phyloP scores from a whole-genome alignment of 257 asterid species.

The Fraxinus pennsylvanica region DNA sequence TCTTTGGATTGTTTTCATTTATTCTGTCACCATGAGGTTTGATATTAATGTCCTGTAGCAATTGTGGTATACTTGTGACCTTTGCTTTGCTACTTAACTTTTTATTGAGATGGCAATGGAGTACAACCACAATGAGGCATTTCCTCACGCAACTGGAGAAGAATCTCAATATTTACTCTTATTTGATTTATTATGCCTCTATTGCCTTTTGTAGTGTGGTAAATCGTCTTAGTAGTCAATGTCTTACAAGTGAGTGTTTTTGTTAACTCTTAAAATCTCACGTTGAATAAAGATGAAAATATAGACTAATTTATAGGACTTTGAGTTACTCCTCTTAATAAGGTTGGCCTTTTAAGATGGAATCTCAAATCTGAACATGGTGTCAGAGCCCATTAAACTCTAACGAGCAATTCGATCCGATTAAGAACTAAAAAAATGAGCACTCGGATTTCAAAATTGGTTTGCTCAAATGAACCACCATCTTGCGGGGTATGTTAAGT shows the following conservation, averaged over 20 bases:
- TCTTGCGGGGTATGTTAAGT: no score
- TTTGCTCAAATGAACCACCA: no score
- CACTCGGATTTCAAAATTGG: no score
- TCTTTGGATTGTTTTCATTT: conserved; percentile 4
- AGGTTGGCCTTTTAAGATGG: no score
- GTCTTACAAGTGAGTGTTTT: background rate
- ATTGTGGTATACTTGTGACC: background rate
- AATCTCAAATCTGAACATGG: no score
- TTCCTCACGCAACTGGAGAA: background rate
- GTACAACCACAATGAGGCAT: background rate
- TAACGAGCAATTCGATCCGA: no score
- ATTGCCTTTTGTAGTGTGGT: background rate
- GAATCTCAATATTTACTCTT: background rate
- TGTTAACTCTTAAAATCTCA: no score
- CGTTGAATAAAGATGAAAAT: no score
- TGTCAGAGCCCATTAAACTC: no score
- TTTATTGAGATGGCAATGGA: background rate
- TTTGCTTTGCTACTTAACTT: background rate
- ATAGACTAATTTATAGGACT: no score
- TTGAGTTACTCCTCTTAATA: no score
- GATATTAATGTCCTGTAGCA: background rate
- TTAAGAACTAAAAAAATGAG: no score
- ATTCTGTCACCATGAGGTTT: conserved; percentile 18
- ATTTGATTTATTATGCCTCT: background rate
- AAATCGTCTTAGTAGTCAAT: background rate